phyloP scores from a whole-genome alignment of 2,329 filamentous ascomycete genomes.

The Nothophaeocryptopus gaeumannii region DNA sequence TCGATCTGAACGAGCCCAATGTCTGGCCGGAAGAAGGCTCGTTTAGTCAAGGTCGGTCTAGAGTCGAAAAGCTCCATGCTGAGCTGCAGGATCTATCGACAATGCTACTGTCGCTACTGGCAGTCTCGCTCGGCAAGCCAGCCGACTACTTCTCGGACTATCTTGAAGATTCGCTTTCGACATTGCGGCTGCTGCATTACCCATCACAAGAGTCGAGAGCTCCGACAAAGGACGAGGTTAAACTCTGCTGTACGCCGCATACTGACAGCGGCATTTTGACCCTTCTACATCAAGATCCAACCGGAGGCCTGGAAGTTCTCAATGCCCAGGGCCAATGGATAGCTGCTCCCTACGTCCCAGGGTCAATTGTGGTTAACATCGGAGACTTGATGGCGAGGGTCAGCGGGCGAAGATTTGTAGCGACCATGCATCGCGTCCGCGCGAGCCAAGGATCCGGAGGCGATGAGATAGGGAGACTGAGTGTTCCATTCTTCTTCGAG shows the following conservation, averaged over 20 bases:
- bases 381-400: constrained; percentile 45
- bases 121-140: constrained; percentile 40
- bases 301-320: constrained; percentile 48
- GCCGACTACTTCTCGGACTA: constrained; percentile 42
- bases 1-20: constrained; percentile 43
- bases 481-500: constrained; percentile 51
- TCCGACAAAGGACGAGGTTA: constrained; percentile 9
- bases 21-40: constrained; percentile 37
- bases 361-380: constrained; percentile 46
- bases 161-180: constrained; percentile 43
- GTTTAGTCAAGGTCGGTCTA: constrained; percentile 21
- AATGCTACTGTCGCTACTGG: constrained; percentile 41
- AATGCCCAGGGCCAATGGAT: constrained; percentile 44
- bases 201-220: constrained; percentile 32
- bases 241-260: constrained; percentile 43
- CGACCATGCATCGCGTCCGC: constrained; percentile 47
- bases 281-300: constrained; percentile 48
- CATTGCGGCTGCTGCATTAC: constrained; percentile 47
- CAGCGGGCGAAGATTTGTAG: constrained; percentile 44
- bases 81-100: constrained; percentile 42
- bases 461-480: constrained; percentile 37
- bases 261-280: constrained; percentile 50
- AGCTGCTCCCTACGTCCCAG: constrained; percentile 41
- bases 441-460: constrained; percentile 18
- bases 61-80: constrained; percentile 39